phyloP scores from a whole-genome alignment of 352 stramenopile species.

The Pythium monospermum region DNA sequence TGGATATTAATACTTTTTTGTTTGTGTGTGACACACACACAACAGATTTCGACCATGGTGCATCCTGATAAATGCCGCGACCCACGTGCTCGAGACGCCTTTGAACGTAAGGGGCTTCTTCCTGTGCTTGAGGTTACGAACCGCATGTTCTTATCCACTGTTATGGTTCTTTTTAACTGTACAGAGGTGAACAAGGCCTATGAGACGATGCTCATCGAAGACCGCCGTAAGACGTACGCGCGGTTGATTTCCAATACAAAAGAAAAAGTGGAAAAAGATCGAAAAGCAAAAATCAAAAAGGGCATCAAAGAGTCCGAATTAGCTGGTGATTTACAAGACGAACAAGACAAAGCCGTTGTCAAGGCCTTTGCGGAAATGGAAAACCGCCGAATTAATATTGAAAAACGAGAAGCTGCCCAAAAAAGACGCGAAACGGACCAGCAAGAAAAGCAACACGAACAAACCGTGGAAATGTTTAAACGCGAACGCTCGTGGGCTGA shows the following conservation, averaged over 20 bases:
- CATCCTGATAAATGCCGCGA: constrained; percentile 83
- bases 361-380: constrained; percentile 84
- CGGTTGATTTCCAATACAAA: constrained; percentile 75
- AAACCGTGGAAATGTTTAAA: constrained; percentile 56
- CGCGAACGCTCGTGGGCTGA: constrained; percentile 73
- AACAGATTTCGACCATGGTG: constrained; percentile 87
- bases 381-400: constrained; percentile 67
- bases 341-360: constrained; percentile 71
- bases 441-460: constrained; percentile 66
- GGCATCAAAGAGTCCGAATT: constrained; percentile 69
- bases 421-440: constrained; percentile 66
- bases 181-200: constrained; percentile 85
- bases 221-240: constrained; percentile 75
- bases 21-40: no score
- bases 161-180: no score
- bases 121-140: no score
- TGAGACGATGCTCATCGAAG: constrained; percentile 79
- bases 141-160: no score
- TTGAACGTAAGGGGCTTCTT: constrained; percentile 54
- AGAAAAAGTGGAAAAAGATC: constrained; percentile 68
- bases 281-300: constrained; percentile 73
- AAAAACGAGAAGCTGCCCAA: constrained; percentile 64
- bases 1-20: background rate
- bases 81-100: constrained; percentile 71
- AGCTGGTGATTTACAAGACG: constrained; percentile 47